phyloP scores from a whole-genome alignment of 768 basidiomycete genomes.

The Tricholoma saponaceum region DNA sequence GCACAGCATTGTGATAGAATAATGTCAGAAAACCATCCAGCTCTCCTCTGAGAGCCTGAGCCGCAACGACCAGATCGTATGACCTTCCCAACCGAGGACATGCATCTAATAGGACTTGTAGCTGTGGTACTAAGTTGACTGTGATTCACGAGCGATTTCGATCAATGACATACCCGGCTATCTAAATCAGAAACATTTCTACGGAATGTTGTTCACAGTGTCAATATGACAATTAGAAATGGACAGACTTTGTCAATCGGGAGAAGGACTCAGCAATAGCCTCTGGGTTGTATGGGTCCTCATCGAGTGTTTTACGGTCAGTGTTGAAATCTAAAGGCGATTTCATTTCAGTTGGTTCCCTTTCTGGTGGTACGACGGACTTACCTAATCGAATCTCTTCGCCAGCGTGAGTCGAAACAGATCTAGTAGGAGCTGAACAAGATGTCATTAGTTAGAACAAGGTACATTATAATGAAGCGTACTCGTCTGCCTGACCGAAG shows the following conservation, averaged over 20 bases:
- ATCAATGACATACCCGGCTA: not conserved
- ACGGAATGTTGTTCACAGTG: not conserved
- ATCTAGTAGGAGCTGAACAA: not conserved
- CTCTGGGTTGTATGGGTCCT: not conserved
- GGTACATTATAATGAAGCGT: not conserved
- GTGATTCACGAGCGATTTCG: not conserved
- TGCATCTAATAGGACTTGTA: slow-evolving; percentile 8
- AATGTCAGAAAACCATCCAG: slow-evolving; percentile 7
- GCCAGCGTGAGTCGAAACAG: not conserved
- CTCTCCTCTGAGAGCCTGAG: slow-evolving; percentile 9
- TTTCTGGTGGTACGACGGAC: not conserved
- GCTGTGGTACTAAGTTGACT: slow-evolving; percentile 1
- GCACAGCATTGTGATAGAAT: slow-evolving; percentile 10
- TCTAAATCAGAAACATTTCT: not conserved
- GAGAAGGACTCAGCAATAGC: not conserved
- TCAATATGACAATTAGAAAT: not conserved
- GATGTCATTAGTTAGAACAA: not conserved
- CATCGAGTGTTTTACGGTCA: not conserved
- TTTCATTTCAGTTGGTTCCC: not conserved
- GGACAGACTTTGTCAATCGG: not conserved
- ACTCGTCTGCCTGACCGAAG: not conserved
- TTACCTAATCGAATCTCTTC: not conserved
- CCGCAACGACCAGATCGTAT: slow-evolving; percentile 15
- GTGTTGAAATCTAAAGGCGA: not conserved
- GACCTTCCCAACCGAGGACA: slow-evolving; percentile 15